A percentile compares a stretch with the other conserved stretches of the same genome.
Evolutionary conservation across 352 stramenopile genomes (phyloP).

Genomic region (Elongisporangium undulatum): DNA sequence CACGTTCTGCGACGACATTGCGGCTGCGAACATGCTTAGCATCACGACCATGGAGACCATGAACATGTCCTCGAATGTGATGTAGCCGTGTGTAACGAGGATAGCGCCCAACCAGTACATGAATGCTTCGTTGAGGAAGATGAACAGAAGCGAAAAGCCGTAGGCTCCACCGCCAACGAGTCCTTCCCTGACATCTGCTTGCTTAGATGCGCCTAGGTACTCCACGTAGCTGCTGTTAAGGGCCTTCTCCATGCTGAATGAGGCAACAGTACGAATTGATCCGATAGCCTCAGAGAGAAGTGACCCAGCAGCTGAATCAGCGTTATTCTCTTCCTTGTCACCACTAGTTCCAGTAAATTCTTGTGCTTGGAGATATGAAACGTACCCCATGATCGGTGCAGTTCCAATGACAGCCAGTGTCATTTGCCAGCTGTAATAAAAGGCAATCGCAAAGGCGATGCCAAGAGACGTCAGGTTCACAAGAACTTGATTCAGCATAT

Average conservation of each 20-base stretch:
- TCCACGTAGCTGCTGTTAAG: constrained; percentile 18
- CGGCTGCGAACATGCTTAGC: constrained; percentile 27
- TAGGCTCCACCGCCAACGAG: constrained; percentile 35
- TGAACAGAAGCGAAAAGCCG: constrained; percentile 36
- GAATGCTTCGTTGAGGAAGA: constrained; percentile 44
- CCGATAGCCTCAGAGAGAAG: constrained; percentile 40
- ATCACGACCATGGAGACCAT: constrained; percentile 51
- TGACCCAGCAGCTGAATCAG: constrained; percentile 24
- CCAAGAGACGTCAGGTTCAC: constrained; percentile 43
- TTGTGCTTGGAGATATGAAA: constrained; percentile 32
- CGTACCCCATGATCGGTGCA: constrained; percentile 23
- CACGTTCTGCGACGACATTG: constrained; percentile 12
- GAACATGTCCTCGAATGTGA: constrained; percentile 46
- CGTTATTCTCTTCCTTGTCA: constrained; percentile 38
- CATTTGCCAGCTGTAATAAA: constrained; percentile 30
- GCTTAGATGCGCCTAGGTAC: constrained; percentile 26
- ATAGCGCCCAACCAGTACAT: constrained; percentile 56
- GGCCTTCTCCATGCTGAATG: constrained; percentile 34
- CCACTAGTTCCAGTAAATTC: constrained; percentile 27
- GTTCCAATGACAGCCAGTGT: constrained; percentile 12
- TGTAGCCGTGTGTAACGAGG: constrained; percentile 28
- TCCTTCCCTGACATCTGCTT: constrained; percentile 20
- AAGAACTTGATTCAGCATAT: constrained; percentile 25
- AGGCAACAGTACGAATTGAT: constrained; percentile 53
- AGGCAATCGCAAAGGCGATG: constrained; percentile 16